Evolutionary conservation across 768 basidiomycete species (phyloP).

Genomic region (Cyathus striatus): DNA sequence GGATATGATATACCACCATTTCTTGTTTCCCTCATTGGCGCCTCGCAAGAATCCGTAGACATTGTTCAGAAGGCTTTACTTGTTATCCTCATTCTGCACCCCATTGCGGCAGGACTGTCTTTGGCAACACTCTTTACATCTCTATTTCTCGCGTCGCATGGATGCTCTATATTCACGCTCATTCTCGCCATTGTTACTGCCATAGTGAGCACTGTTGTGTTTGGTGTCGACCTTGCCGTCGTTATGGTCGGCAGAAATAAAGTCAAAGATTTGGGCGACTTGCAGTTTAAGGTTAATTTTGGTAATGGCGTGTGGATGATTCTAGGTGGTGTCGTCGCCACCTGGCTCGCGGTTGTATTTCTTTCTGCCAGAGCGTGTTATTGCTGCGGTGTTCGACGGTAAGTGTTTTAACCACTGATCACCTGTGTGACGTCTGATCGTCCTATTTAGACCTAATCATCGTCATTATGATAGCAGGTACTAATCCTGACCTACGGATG

Average conservation of each 20-base stretch:
- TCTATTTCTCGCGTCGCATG: slow-evolving; percentile 55
- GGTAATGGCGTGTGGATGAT: slow-evolving; percentile 77
- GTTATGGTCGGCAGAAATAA: slow-evolving; percentile 45
- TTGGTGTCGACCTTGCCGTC: slow-evolving; percentile 60
- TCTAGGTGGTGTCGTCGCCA: slow-evolving; percentile 45
- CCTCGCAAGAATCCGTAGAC: slow-evolving; percentile 38
- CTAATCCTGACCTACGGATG: too few relatives aligned
- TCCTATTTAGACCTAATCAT: too few relatives aligned
- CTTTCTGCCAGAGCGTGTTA: slow-evolving; percentile 61
- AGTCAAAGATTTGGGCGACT: slow-evolving; percentile 30
- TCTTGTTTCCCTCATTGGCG: slow-evolving; percentile 34
- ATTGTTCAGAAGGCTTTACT: slow-evolving; percentile 46
- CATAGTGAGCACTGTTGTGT: slow-evolving; percentile 46
- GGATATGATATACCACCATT: slow-evolving; percentile 61
- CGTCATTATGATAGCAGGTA: too few relatives aligned
- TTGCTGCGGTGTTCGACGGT: slow-evolving; percentile 55
- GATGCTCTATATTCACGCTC: slow-evolving; percentile 52
- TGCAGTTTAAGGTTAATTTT: slow-evolving; percentile 42
- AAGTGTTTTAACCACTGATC: slow-evolving; percentile 1
- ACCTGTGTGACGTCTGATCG: too few relatives aligned
- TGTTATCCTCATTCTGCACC: slow-evolving; percentile 63
- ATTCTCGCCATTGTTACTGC: slow-evolving; percentile 52
- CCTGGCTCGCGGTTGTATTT: slow-evolving; percentile 58
- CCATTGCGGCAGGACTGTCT: slow-evolving; percentile 56
- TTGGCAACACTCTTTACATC: slow-evolving; percentile 47